phyloP scores from a whole-genome alignment of 2,329 filamentous ascomycete species.

The Colletotrichum trifolii region DNA sequence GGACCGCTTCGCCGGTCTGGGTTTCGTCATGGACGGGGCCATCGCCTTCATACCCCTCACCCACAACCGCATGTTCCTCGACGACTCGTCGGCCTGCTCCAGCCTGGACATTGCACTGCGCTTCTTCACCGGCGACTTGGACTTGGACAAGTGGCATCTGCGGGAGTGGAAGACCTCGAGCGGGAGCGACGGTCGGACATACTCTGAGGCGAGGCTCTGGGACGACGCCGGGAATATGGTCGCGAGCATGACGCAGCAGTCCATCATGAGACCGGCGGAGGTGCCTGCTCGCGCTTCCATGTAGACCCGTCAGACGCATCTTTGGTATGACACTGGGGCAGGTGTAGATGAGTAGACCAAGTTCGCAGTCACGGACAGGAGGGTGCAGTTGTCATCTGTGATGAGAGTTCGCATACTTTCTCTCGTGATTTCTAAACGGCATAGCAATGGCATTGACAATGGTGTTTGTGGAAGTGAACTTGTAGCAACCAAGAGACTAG shows the following conservation, averaged over 20 bases:
- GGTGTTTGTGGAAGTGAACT: no score
- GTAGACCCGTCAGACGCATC: background rate
- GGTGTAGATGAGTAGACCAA: no score
- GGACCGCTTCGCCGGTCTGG: conserved; percentile 51
- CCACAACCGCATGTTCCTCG: conserved; percentile 54
- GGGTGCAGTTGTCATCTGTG: no score
- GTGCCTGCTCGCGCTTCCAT: conserved; percentile 5
- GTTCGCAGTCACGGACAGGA: no score
- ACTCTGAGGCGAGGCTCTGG: conserved; percentile 56
- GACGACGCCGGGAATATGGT: conserved; percentile 56
- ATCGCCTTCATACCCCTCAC: conserved; percentile 56
- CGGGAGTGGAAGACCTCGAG: conserved; percentile 51
- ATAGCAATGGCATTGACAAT: no score
- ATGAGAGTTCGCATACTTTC: no score
- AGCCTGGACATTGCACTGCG: conserved; percentile 63
- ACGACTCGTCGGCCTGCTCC: conserved; percentile 56
- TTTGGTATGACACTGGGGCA: background rate
- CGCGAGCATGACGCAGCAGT: conserved; percentile 61
- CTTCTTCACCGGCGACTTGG: conserved; percentile 50
- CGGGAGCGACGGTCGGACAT: conserved; percentile 55
- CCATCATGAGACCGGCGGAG: conserved; percentile 44
- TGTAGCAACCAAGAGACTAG: no score
- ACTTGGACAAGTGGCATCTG: conserved; percentile 56
- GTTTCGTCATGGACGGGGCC: conserved; percentile 57
- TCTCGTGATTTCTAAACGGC: no score